Base-by-base conservation (phyloP, 2,329 filamentous ascomycete genomes). In the Calonectria leucothoes region DNA sequence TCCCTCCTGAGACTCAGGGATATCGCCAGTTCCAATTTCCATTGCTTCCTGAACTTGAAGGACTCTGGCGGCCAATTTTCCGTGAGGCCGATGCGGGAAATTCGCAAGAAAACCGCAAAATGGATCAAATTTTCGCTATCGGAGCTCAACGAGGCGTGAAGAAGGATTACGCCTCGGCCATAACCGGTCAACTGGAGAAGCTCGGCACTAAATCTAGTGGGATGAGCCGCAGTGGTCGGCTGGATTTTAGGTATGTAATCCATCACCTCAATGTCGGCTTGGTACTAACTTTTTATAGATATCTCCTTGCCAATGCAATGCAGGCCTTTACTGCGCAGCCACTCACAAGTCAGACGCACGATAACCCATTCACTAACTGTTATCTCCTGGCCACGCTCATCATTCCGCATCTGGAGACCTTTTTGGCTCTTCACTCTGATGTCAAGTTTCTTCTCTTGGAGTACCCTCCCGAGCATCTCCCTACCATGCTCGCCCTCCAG, bases 41-140 rank as follows among this genome's bases (percentile, higher is more conserved):
- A 0, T 80, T 88, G 31, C 81, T 89, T 1, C 86, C 87, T 0
- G 89, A 90, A 52, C 84, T 87, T 52, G 86, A 88, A 37, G 86
- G 84, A 6, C 77, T 91, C 14, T 91, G 90, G 90, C 86, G 86
- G 66, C 88, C 89, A 3, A 84, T 91, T 0, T 88, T 91, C 57
- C 83, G 79, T 42, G 85, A 87, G 35, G 75, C 78, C 0, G 82
- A 84, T 20, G 70, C 81, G 0, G 79, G 75, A 1, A 82, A 74
- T 64, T 80, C 80, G 0, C 80, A 76, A 27, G 79, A 82, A 6
- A 82, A 84, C 15, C 83, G 85, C 39, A 86, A 85, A 45, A 82
- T 91, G 15, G 90, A 93, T 76, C 86, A 92, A 63, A 91, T 93
- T 4, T 81, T 93, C 15, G 91, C 91, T 3, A 84, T 93, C 25